Percentiles rank a stretch among this genome's conserved stretches.
Conservation (phyloP, 139 green algal genomes). For the Volvox reticuliferus region DNA sequence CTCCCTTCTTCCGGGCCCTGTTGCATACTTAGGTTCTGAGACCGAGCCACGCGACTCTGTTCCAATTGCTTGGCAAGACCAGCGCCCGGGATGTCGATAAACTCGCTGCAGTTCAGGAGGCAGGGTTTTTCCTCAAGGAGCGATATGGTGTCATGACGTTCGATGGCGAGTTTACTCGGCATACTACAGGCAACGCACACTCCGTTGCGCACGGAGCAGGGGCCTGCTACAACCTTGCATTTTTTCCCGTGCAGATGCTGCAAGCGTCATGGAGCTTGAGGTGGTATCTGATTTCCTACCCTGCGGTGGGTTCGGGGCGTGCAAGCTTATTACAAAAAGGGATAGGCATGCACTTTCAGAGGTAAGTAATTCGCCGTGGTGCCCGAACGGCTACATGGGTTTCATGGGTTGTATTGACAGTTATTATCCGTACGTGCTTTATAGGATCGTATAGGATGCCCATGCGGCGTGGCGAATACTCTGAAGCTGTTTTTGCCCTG, state of each 20-base stretch:
- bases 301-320: slow-evolving; percentile 12
- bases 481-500: no score
- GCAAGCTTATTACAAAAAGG: no score
- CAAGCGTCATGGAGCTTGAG: slow-evolving; percentile 65
- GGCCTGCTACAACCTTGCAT: background rate
- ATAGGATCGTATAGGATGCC: no score
- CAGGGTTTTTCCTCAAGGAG: slow-evolving; percentile 33
- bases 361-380: no score
- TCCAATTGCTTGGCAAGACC: slow-evolving; percentile 71
- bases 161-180: slow-evolving; percentile 41
- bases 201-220: no score
- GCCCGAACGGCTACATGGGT: no score
- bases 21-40: slow-evolving; percentile 55
- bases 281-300: slow-evolving; percentile 60
- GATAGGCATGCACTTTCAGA: no score
- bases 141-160: slow-evolving; percentile 49
- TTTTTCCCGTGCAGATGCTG: slow-evolving; percentile 31
- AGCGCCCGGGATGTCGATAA: slow-evolving; percentile 71
- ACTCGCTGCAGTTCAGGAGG: slow-evolving; percentile 30
- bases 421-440: no score
- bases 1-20: background rate
- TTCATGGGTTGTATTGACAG: no score
- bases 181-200: no score
- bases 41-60: slow-evolving; percentile 59
- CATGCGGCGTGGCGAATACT: no score